These are phyloP conservation scores for Vitis hybrid DNA, from an alignment of 177 flowering plant species.

Conservation along the genomic window DNA sequence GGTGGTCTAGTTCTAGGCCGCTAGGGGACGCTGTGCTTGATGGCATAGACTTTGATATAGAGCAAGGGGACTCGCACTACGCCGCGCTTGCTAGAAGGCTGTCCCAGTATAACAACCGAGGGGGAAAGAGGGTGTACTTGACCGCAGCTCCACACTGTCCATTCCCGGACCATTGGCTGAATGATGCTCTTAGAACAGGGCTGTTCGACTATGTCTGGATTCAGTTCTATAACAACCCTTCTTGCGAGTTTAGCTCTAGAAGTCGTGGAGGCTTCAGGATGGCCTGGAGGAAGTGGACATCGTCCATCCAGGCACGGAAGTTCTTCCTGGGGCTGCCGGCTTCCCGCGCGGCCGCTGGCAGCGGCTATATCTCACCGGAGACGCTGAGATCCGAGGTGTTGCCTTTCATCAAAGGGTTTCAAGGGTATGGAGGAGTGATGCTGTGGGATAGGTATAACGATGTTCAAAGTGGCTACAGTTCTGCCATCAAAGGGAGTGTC, in stretches of 20 bases:
- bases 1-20: neutral
- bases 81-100: neutral
- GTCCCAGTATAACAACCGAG: neutral
- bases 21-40: slow-evolving; percentile 10
- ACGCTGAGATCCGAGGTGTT: neutral
- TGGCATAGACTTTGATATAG: slow-evolving; percentile 13
- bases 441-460: slow-evolving; percentile 5
- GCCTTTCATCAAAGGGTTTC: neutral
- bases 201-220: slow-evolving; percentile 9
- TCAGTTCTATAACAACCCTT: slow-evolving; percentile 4
- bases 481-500: neutral
- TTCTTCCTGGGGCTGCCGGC: neutral
- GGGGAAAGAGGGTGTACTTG: neutral
- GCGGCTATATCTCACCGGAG: neutral
- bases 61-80: neutral
- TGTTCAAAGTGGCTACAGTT: neutral
- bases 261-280: neutral
- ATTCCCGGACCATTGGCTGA: neutral
- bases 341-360: neutral
- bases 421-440: slow-evolving; percentile 6
- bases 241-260: neutral
- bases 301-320: neutral
- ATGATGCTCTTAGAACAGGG: neutral
- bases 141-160: slow-evolving; percentile 10
- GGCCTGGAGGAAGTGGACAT: neutral